Conservation (phyloP, 1,284 basidiomycete genomes). For the Albatrellus sp. region DNA sequence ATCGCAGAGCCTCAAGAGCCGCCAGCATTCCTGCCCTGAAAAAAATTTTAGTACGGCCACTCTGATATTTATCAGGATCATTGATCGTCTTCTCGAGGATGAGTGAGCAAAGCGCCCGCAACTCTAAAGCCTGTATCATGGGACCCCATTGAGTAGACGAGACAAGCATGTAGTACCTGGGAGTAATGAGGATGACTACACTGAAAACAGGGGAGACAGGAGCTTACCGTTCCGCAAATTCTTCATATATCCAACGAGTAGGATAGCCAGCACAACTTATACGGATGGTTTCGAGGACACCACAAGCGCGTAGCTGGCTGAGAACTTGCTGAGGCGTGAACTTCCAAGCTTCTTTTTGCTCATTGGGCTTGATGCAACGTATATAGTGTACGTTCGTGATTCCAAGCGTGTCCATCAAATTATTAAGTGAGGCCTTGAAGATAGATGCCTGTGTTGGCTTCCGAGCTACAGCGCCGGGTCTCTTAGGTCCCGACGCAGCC, state of each 20-base stretch:
- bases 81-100: constrained; percentile 83
- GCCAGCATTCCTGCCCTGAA: constrained; percentile 99
- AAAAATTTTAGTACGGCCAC: constrained; percentile 96
- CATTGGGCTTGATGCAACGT: constrained; percentile 99
- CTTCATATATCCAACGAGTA: constrained; percentile 97
- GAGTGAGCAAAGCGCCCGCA: constrained; percentile 72
- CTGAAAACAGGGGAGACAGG: constrained; percentile 1
- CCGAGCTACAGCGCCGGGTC: constrained; percentile 56
- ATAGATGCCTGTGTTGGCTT: constrained; percentile 98
- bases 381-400: constrained; percentile 99
- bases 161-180: constrained; percentile 94
- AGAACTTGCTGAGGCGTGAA: constrained; percentile 94
- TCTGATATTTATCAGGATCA: constrained; percentile 94
- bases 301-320: constrained; percentile 92
- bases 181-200: constrained; percentile 3
- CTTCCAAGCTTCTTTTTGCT: constrained; percentile 93
- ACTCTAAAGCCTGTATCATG: constrained; percentile 70
- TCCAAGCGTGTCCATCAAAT: constrained; percentile 94
- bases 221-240: constrained; percentile 92
- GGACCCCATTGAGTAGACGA: constrained; percentile 78
- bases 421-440: constrained; percentile 92
- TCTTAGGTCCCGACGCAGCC: constrained; percentile 34
- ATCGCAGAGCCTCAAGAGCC: constrained; percentile 85
- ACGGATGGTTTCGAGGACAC: constrained; percentile 97
- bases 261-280: constrained; percentile 99